Base-by-base conservation (phyloP, 257 asterid genomes). In the Striga asiatica region DNA sequence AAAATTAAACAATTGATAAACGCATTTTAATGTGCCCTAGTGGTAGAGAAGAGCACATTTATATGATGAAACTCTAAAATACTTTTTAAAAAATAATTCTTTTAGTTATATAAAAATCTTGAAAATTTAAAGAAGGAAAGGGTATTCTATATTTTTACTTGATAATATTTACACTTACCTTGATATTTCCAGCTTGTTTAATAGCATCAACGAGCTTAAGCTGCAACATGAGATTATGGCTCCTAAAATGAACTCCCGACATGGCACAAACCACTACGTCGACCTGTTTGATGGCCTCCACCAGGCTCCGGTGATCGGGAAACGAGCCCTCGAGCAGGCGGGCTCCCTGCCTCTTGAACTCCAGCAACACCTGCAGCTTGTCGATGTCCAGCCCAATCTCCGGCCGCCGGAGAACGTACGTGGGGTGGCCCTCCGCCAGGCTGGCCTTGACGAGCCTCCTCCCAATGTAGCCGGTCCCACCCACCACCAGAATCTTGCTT, bases 221-320 rank as follows among this genome's bases (percentile, higher is more conserved):
- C 78, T 88, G 97, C 66, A 75, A 1, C 62, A 82, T 41, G 28
- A 88, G 58, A 34, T 77, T 85, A 16, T 84, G 97, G 64, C 82
- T 85, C 56, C 94, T 56, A 37, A 80, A 80, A 71, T 80, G 92
- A 35, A 78, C 95, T 7, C 97, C 97, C 0, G 97, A 88, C 79
- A 88, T 82, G 49, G 97, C 76, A 56, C 79, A 80, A n/a, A 88
- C 70, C 37, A 88, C 95, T 20, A 82, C 95, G 43, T 88, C 97
- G 0, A 78, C 97, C 38, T 72, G 67, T 64, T 77, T 88, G 31
- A 88, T 81, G 2, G 95, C 97, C 6, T 75, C 79, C 53, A 88
- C 95, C 19, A 88, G 68, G 72, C 92, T 85, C 58, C 31, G 69
- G 52, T 74, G 94, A 31, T 88, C 87, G 46, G 84, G 72, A 61